Conservation (phyloP, 2,329 filamentous ascomycete genomes). For the Fusarium papillatum region DNA sequence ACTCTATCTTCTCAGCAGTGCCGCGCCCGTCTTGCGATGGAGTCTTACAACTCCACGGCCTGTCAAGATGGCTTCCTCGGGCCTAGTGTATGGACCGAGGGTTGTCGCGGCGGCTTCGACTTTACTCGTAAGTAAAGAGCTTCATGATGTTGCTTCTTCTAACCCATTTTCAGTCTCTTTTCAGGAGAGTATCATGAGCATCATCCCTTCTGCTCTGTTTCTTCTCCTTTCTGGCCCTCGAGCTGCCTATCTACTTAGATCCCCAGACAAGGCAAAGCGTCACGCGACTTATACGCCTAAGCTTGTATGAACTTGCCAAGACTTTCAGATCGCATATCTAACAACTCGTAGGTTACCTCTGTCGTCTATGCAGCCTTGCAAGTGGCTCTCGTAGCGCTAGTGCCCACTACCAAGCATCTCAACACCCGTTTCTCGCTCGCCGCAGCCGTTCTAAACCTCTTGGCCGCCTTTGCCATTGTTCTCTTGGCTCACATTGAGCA, state of each 20-base stretch:
- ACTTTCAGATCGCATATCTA: background rate
- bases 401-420: slow-evolving; percentile 40
- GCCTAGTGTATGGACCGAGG: slow-evolving; percentile 43
- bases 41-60: slow-evolving; percentile 41
- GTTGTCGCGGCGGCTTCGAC: slow-evolving; percentile 49
- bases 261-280: slow-evolving; percentile 40
- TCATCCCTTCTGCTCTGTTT: slow-evolving; percentile 42
- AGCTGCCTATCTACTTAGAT: slow-evolving; percentile 39
- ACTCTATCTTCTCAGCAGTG: background rate
- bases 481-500: slow-evolving; percentile 48
- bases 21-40: slow-evolving; percentile 17
- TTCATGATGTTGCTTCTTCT: background rate
- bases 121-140: slow-evolving; percentile 42
- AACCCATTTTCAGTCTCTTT: slow-evolving; percentile 43
- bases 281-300: slow-evolving; percentile 45
- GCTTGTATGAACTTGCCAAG: slow-evolving; percentile 28
- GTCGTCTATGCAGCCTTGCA: slow-evolving; percentile 41
- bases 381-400: slow-evolving; percentile 42
- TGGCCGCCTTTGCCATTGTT: slow-evolving; percentile 45
- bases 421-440: slow-evolving; percentile 47
- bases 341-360: slow-evolving; percentile 36
- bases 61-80: slow-evolving; percentile 48
- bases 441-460: slow-evolving; percentile 44
- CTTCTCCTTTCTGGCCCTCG: slow-evolving; percentile 40
- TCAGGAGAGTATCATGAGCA: slow-evolving; percentile 46